A percentile compares a stretch with the other conserved stretches of the same genome.
These are phyloP conservation scores for Scheffersomyces lignicola DNA, from an alignment of 1,139 yeast genomes.

Conservation along the genomic window DNA sequence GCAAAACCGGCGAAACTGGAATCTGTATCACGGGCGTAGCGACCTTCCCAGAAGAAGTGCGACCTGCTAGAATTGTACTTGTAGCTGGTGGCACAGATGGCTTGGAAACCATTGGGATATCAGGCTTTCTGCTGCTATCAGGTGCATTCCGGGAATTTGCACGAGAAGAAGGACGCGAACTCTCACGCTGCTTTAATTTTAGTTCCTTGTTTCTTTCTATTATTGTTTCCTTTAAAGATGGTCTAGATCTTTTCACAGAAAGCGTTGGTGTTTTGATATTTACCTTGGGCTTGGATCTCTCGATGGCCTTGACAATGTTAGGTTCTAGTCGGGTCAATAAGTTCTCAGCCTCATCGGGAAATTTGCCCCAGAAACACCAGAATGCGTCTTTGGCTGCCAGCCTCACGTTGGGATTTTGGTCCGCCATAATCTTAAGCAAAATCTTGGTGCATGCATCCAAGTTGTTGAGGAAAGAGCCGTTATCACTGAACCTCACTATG, in stretches of 20 bases:
- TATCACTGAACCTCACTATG: slow-evolving; percentile 41
- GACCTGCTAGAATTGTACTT: not conserved
- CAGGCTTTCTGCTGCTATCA: not conserved
- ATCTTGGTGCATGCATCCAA: slow-evolving; percentile 53
- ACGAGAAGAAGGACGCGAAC: slow-evolving; percentile 28
- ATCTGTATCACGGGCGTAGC: not conserved
- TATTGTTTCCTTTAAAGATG: slow-evolving; percentile 35
- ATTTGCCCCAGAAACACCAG: slow-evolving; percentile 61
- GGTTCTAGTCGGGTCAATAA: slow-evolving; percentile 50
- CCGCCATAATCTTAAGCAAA: slow-evolving; percentile 63
- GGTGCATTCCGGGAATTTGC: slow-evolving; percentile 5
- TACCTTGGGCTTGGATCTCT: slow-evolving; percentile 36
- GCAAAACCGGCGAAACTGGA: not conserved
- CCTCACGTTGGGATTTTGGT: slow-evolving; percentile 80
- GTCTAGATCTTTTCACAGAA: slow-evolving; percentile 17
- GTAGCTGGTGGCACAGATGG: too few species aligned
- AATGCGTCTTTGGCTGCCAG: slow-evolving; percentile 72
- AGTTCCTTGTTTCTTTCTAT: slow-evolving; percentile 36
- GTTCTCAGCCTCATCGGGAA: slow-evolving; percentile 51
- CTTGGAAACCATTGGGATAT: too few species aligned
- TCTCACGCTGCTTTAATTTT: slow-evolving; percentile 18
- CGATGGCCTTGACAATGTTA: slow-evolving; percentile 37
- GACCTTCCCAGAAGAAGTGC: too few species aligned
- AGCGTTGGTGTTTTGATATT: slow-evolving; percentile 5
- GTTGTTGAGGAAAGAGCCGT: slow-evolving; percentile 29